A percentile compares a stretch with the other conserved stretches of the same genome.
Evolutionary conservation across 2,329 filamentous ascomycete genomes (phyloP).

Genomic region (Diaporthe sp.): DNA sequence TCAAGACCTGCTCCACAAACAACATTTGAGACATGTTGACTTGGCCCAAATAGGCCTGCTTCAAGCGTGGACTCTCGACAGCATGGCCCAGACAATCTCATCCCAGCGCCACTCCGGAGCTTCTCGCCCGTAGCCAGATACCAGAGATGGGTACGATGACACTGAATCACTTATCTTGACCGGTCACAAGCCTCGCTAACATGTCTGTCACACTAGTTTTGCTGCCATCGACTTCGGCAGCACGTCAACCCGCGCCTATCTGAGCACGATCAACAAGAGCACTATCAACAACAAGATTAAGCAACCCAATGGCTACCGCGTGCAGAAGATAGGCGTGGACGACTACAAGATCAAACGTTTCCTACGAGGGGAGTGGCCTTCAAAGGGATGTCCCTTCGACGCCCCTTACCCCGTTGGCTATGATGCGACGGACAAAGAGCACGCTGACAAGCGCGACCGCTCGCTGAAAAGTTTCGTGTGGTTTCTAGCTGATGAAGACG

Average conservation of each 20-base stretch:
- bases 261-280: neutral
- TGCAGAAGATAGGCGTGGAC: neutral
- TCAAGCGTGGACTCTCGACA: neutral
- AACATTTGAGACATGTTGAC: too few relatives aligned
- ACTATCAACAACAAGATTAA: neutral
- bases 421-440: neutral
- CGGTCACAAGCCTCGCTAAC: neutral
- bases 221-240: neutral
- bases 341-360: neutral
- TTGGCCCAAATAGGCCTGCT: neutral
- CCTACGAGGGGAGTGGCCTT: conserved; percentile 1
- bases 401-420: neutral
- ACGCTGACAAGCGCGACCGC: conserved; percentile 3
- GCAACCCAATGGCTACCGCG: neutral
- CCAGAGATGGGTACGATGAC: neutral
- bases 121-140: neutral
- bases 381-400: neutral
- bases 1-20: neutral
- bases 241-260: neutral
- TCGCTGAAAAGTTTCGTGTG: conserved; percentile 17
- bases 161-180: too few relatives aligned
- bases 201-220: neutral
- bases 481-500: neutral
- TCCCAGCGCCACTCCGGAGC: neutral
- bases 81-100: neutral